Conservation (phyloP, 192 early-diverging fungal species). For the Diversispora eburnea region DNA sequence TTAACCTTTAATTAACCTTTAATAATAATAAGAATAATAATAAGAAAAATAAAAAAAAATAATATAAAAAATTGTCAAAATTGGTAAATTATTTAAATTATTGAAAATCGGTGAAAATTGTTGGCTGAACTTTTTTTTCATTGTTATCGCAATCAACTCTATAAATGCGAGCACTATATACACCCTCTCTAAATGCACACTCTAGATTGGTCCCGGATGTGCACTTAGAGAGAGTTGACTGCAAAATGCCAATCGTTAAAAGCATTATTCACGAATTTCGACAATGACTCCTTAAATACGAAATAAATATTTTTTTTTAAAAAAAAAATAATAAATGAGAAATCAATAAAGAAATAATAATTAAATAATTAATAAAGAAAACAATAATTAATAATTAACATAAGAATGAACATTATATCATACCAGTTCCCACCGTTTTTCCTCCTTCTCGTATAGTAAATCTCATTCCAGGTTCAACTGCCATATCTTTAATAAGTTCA, state of each 20-base stretch:
- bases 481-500: conserved; percentile 77
- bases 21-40: too few relatives aligned
- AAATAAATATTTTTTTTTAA: conserved; percentile 1
- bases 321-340: neutral
- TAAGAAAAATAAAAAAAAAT: too few relatives aligned
- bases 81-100: too few relatives aligned
- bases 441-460: conserved; percentile 98
- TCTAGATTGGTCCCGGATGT: too few relatives aligned
- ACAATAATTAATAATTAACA: neutral
- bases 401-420: too few relatives aligned
- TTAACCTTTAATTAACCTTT: too few relatives aligned
- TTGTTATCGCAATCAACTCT: too few relatives aligned
- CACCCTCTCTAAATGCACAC: too few relatives aligned
- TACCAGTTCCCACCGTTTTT: conserved; percentile 93
- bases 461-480: conserved; percentile 90
- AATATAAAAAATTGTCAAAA: too few relatives aligned
- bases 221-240: neutral
- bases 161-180: too few relatives aligned
- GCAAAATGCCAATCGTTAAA: neutral
- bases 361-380: neutral
- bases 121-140: too few relatives aligned
- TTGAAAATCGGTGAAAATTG: too few relatives aligned
- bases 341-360: neutral
- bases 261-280: conserved; percentile 8
- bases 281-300: conserved; percentile 12